Evolutionary conservation across 164 flowering plant species (phyloP).

Genomic region (Paratinospora sagittata): DNA sequence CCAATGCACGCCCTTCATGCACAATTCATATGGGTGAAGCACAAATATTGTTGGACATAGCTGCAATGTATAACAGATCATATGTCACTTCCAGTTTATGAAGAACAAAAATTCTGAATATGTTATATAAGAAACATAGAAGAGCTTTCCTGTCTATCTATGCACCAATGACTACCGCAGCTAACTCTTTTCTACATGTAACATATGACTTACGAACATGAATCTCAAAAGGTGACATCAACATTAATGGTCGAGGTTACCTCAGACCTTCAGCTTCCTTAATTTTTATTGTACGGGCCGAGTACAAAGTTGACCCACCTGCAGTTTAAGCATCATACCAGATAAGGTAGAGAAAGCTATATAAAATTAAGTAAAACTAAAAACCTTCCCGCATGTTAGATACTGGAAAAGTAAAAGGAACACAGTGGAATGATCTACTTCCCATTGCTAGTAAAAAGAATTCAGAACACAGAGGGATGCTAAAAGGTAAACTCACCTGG

Average conservation of each 20-base stretch:
- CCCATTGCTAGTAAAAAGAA: background rate
- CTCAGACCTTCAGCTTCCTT: conserved; percentile 82
- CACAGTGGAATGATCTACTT: background rate
- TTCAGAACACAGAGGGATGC: background rate
- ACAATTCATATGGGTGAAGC: too few species aligned
- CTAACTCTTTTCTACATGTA: conserved; percentile 1
- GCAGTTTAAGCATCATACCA: conserved; percentile 11
- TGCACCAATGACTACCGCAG: background rate
- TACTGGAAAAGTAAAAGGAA: too few species aligned
- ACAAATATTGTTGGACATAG: too few species aligned
- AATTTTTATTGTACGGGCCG: conserved; percentile 75
- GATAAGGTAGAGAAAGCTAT: background rate
- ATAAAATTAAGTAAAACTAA: background rate
- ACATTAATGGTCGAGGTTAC: conserved; percentile 25
- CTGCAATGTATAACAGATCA: too few species aligned
- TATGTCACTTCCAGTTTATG: background rate
- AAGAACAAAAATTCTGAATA: background rate
- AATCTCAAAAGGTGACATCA: background rate
- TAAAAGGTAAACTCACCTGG: conserved; percentile 44
- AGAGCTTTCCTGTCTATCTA: background rate
- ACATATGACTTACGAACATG: background rate
- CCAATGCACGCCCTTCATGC: too few species aligned
- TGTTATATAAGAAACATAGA: background rate
- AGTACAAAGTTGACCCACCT: conserved; percentile 65
- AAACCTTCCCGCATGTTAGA: too few species aligned